These are phyloP conservation scores for Aspergillus quadrilineatus DNA, from an alignment of 2,329 filamentous ascomycete species.

Conservation along the genomic window DNA sequence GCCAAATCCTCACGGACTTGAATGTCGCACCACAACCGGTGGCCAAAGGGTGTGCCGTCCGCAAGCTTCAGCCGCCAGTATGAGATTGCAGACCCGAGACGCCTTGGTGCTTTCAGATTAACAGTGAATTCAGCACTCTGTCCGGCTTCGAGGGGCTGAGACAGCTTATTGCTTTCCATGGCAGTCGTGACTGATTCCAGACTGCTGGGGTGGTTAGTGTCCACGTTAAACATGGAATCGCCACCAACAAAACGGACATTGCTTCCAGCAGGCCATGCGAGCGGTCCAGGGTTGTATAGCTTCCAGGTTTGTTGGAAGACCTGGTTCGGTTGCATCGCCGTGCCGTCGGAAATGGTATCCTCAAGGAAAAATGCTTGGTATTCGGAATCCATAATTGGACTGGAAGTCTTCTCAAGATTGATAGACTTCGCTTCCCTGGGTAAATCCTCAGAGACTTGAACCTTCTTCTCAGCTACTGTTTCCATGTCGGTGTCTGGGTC, in stretches of 20 bases:
- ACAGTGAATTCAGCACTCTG: constrained; percentile 80
- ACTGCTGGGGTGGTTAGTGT: constrained; percentile 75
- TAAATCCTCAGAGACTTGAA: constrained; percentile 21
- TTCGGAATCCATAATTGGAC: constrained; percentile 32
- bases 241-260: constrained; percentile 89
- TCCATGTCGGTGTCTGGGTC: constrained; percentile 10
- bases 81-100: constrained; percentile 78
- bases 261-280: constrained; percentile 83
- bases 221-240: constrained; percentile 92
- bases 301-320: constrained; percentile 91
- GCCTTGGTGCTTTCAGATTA: constrained; percentile 74
- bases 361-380: constrained; percentile 68
- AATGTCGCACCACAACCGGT: constrained; percentile 94
- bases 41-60: constrained; percentile 79
- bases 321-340: constrained; percentile 65
- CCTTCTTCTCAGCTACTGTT: constrained; percentile 4
- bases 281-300: constrained; percentile 76
- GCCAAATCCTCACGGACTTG: constrained; percentile 53
- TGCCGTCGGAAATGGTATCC: constrained; percentile 78
- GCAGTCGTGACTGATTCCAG: constrained; percentile 73
- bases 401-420: constrained; percentile 24
- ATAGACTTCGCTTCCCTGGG: constrained; percentile 36
- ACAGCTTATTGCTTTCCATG: constrained; percentile 77
- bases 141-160: constrained; percentile 67
- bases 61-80: constrained; percentile 92